Evolutionary conservation across 2,329 filamentous ascomycete species (phyloP).

Genomic region (Cadophora malorum): DNA sequence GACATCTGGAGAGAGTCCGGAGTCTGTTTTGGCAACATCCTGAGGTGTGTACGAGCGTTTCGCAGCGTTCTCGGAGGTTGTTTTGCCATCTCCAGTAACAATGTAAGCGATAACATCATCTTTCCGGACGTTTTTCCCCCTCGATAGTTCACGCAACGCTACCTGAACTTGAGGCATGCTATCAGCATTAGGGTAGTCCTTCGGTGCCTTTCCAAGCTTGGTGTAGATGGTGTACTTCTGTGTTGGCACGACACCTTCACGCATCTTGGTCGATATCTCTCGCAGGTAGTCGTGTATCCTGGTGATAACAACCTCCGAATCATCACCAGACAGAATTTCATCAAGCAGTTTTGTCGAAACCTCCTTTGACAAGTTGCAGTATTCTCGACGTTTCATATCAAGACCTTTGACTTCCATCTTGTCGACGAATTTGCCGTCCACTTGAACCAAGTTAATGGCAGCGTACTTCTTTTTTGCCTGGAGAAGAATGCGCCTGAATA

Average conservation of each 20-base stretch:
- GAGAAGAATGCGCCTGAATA: slow-evolving; percentile 90
- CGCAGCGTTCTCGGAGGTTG: slow-evolving; percentile 71
- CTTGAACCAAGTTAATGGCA: slow-evolving; percentile 89
- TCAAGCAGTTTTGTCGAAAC: slow-evolving; percentile 90
- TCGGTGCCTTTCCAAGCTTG: slow-evolving; percentile 92
- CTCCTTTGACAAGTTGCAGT: slow-evolving; percentile 94
- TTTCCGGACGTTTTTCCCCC: slow-evolving; percentile 86
- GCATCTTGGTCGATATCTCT: slow-evolving; percentile 85
- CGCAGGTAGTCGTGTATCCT: slow-evolving; percentile 94
- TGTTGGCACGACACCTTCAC: slow-evolving; percentile 73
- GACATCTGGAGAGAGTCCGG: slow-evolving; percentile 82
- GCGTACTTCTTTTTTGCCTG: slow-evolving; percentile 99
- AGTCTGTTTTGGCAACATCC: slow-evolving; percentile 80
- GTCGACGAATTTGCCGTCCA: slow-evolving; percentile 88
- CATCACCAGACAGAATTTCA: slow-evolving; percentile 92
- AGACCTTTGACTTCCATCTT: slow-evolving; percentile 98
- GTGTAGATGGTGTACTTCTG: slow-evolving; percentile 98
- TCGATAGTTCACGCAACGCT: slow-evolving; percentile 83
- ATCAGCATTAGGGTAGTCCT: slow-evolving; percentile 92
- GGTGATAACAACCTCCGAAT: slow-evolving; percentile 84
- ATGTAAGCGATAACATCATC: slow-evolving; percentile 98
- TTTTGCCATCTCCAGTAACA: slow-evolving; percentile 76
- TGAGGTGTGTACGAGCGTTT: slow-evolving; percentile 89
- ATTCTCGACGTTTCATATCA: slow-evolving; percentile 97
- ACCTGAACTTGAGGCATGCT: slow-evolving; percentile 98